Evolutionary conservation across 163 green algal species (phyloP).

Genomic region (Scenedesmus sp.): DNA sequence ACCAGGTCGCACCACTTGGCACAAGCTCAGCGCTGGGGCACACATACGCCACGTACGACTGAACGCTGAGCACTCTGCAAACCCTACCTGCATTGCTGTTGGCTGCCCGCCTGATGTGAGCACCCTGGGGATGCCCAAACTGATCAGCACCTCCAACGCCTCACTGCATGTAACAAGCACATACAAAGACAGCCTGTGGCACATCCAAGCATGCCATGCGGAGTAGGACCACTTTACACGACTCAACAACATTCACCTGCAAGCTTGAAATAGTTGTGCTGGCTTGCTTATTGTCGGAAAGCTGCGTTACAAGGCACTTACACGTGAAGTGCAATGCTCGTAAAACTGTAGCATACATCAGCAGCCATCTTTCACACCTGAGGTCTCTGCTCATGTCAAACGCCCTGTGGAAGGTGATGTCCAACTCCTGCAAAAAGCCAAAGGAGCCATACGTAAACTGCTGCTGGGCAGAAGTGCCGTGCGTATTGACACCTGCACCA

Average conservation of each 20-base stretch:
- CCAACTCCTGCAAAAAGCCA: slow-evolving; percentile 56
- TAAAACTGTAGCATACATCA: neutral
- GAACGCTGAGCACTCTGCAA: neutral
- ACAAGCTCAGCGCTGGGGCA: neutral
- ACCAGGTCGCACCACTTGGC: too few species aligned
- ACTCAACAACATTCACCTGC: neutral
- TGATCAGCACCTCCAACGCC: slow-evolving; percentile 65
- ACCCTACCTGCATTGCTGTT: slow-evolving; percentile 52
- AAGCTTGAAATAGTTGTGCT: neutral
- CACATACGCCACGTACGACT: neutral
- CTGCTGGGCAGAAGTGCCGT: neutral
- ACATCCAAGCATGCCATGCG: neutral
- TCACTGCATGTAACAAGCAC: slow-evolving; percentile 12
- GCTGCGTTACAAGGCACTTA: too few species aligned
- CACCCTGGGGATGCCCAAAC: slow-evolving; percentile 58
- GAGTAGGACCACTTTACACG: neutral
- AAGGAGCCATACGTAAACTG: neutral
- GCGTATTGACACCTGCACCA: neutral
- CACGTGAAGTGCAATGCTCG: neutral
- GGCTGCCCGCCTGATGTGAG: slow-evolving; percentile 64
- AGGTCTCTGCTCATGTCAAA: slow-evolving; percentile 72
- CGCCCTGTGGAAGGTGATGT: slow-evolving; percentile 77
- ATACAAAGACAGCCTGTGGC: neutral
- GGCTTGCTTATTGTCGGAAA: too few species aligned
- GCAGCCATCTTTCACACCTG: neutral